These are phyloP conservation scores for Talaromyces verruculosus DNA, from an alignment of 2,329 filamentous ascomycete genomes.

Conservation along the genomic window DNA sequence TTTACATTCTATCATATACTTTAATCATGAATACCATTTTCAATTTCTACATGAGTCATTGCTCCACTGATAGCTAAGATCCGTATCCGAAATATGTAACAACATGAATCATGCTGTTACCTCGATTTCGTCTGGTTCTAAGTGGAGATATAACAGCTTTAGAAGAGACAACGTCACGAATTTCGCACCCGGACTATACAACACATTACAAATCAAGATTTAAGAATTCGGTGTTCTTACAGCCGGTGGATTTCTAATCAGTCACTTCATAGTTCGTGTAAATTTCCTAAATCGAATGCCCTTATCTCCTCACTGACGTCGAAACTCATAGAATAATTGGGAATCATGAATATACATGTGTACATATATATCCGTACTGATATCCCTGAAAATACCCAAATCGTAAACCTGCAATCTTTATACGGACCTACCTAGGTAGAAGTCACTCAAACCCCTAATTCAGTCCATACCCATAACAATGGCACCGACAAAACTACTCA, in stretches of 20 bases:
- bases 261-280: neutral
- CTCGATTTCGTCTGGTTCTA: neutral
- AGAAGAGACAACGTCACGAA: neutral
- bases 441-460: neutral
- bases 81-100: no score
- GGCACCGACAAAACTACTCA: constrained; percentile 10
- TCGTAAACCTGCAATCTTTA: no score
- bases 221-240: neutral
- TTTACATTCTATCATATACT: neutral
- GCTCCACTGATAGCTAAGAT: no score
- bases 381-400: no score
- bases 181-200: neutral
- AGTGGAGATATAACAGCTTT: neutral
- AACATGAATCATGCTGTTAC: neutral
- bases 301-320: no score
- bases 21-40: neutral
- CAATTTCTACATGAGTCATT: neutral
- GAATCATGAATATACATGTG: no score
- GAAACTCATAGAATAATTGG: no score
- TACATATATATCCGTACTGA: neutral
- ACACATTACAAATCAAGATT: neutral
- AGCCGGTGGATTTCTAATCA: neutral
- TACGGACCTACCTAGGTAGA: no score
- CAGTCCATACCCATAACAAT: neutral
- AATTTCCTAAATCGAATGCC: neutral